Base-by-base conservation (phyloP, 2,329 filamentous ascomycete genomes). In the Didymellaceae sp. region DNA sequence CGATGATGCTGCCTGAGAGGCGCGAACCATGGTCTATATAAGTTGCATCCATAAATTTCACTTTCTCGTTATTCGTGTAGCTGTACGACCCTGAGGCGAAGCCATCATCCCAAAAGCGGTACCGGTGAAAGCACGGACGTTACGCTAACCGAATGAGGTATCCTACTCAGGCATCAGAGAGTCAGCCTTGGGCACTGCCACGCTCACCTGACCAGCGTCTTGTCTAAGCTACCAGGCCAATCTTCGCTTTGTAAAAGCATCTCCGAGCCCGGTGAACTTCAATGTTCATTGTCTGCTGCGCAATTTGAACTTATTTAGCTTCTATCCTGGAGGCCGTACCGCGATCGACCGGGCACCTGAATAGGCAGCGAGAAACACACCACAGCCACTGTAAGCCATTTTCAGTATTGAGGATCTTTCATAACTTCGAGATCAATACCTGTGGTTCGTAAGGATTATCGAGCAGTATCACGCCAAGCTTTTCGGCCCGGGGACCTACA, bases 121-220 rank as follows among this genome's bases (percentile, higher is more conserved):
- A 51, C 30, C 41, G 44, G 31, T 52, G 20, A 44, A 46, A 34
- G 52, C 50, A 47, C 42, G 34, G 45, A 2, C 31, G 38, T 9
- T 3, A 4, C 3, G 11, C 25, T 48, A 51, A 7, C 42, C 42
- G 30, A 42, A 34, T 25, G 22, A 13, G 31, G 31, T 9, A 16
- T 31, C 18, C 24, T 24, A n/a, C 10, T 8, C 31, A 18, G 18
- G 24, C 6, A 32, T 5, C 30, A 18, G 21, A 21, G n/a, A 58
- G 33, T 61, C 53, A 57, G 59, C 58, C 59, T 61, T 56, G 55
- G 43, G 43, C 45, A 39, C 37, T 43, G 50, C 52, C 45, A 33
- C 25, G 13, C 40, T 54, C 42, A 52, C 34, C 46, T 50, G 34
- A 50, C 34, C 25, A n/a, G 16, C 14, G 17, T 6, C n/a, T 13